Evolutionary conservation across 2,329 filamentous ascomycete species (phyloP).

Genomic region (Fusarium nygamai): DNA sequence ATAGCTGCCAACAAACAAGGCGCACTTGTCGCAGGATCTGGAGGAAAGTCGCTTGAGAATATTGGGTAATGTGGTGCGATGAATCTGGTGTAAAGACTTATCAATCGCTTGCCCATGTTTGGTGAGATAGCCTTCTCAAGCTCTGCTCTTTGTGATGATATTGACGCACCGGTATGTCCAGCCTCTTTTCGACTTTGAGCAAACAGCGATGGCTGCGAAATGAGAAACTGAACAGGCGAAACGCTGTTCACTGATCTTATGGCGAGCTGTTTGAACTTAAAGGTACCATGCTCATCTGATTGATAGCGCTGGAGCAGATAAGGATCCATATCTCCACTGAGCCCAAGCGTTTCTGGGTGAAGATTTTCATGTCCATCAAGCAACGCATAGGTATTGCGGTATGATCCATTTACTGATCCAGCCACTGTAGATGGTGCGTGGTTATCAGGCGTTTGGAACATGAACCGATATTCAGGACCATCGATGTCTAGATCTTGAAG

Average conservation of each 20-base stretch:
- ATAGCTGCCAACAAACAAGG: neutral
- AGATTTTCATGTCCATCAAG: neutral
- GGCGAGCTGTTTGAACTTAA: constrained; percentile 1
- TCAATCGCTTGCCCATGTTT: neutral
- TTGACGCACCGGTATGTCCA: no score
- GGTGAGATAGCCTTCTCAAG: neutral
- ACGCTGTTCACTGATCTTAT: neutral
- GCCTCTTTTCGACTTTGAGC: neutral
- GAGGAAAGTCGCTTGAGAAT: neutral
- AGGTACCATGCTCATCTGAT: neutral
- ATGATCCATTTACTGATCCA: rapidly evolving
- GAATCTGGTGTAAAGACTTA: neutral
- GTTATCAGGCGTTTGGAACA: neutral
- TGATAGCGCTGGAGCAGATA: neutral
- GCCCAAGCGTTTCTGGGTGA: neutral
- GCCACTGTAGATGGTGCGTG: rapidly evolving
- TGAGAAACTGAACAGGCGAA: neutral
- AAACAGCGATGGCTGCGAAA: neutral
- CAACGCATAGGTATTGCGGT: rapidly evolving
- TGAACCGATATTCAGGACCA: neutral
- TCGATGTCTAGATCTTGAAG: neutral
- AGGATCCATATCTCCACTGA: constrained; percentile 3
- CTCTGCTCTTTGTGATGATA: neutral
- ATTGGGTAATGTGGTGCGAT: neutral
- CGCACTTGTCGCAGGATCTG: neutral